Base-by-base conservation (phyloP, 1,139 yeast species). In the Yamadazyma blattariae region DNA sequence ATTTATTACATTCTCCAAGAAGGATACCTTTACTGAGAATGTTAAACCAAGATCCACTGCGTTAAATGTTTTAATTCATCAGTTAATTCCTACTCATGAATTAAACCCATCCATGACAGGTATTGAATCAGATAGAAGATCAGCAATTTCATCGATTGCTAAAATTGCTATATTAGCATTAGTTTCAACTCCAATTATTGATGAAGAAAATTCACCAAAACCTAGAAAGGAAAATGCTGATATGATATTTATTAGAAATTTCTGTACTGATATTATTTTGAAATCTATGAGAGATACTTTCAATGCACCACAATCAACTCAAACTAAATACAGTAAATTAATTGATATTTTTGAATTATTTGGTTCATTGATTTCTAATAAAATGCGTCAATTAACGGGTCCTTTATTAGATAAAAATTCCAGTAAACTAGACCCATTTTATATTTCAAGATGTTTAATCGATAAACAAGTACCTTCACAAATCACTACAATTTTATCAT, bases 31-130 rank as follows among this genome's bases (percentile, higher is more conserved):
- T 16, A 54, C 63, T 14, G 57, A 59, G 10, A 51, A 52, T 14
- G 59, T 42, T 48, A 71, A 43, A 62, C 92, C 95, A 2, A 70
- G 92, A 25, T 71, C 89, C 0, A 82, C 95, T 0, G 81, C 95
- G 1, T 61, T 89, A 44, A 85, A 87, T 51, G 79, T 85, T 47
- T 74, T 89, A 42, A 58, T 90, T 25, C 89, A 86, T 52, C 92
- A 85, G 50, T 65, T 86, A 34, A 61, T 86, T n/a, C 82, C 85
- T 2, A 69, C 79, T 6, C 30, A 32, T n/a, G 64, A 66, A 36
- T 64, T 77, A 29, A 17, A 17, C 7, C 48, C 48, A 12, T 55
- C 44, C 54, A 28, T 56, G 1, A 43, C 46, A 1, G 66, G 69
- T 0, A 43, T 54, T 3, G 72, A 63, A 33, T 49, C 41, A 28